These are phyloP conservation scores for Caryocar brasiliense DNA, from an alignment of 441 rosid genomes.

Conservation along the genomic window DNA sequence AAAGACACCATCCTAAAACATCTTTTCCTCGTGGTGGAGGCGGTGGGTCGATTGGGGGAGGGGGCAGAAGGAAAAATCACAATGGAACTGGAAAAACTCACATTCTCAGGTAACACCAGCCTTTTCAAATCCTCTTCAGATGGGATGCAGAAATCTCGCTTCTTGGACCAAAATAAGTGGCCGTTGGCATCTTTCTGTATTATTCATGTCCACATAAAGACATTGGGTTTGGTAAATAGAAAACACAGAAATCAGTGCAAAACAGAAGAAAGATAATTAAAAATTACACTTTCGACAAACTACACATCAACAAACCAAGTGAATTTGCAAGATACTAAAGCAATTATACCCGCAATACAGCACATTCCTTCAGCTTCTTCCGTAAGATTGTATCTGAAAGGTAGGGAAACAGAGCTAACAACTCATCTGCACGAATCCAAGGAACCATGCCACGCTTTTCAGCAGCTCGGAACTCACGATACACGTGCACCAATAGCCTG, in stretches of 20 bases:
- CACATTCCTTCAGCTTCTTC: slow-evolving; percentile 71
- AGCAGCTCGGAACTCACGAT: slow-evolving; percentile 67
- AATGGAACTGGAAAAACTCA: slow-evolving; percentile 26
- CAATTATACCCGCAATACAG: slow-evolving; percentile 47
- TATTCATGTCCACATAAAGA: slow-evolving; percentile 20
- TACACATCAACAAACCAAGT: neutral
- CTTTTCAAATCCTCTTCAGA: slow-evolving; percentile 76
- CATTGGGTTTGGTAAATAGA: slow-evolving; percentile 8
- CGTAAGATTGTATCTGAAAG: slow-evolving; percentile 57
- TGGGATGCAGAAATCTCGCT: slow-evolving; percentile 54
- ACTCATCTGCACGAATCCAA: slow-evolving; percentile 65
- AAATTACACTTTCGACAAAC: neutral
- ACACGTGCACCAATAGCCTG: slow-evolving; percentile 69
- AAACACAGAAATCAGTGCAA: too few species aligned
- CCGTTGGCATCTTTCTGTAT: slow-evolving; percentile 68
- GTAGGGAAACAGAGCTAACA: slow-evolving; percentile 56
- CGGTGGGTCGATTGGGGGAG: too few species aligned
- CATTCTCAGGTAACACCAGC: slow-evolving; percentile 78
- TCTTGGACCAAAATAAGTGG: slow-evolving; percentile 56
- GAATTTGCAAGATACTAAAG: neutral
- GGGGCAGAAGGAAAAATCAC: neutral
- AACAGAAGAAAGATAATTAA: too few species aligned
- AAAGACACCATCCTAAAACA: too few species aligned
- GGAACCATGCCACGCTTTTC: slow-evolving; percentile 52
- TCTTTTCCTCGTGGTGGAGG: too few species aligned